These are phyloP conservation scores for Coix lacrymajobi DNA, from an alignment of 176 grass and related monocot genomes.

Conservation along the genomic window DNA sequence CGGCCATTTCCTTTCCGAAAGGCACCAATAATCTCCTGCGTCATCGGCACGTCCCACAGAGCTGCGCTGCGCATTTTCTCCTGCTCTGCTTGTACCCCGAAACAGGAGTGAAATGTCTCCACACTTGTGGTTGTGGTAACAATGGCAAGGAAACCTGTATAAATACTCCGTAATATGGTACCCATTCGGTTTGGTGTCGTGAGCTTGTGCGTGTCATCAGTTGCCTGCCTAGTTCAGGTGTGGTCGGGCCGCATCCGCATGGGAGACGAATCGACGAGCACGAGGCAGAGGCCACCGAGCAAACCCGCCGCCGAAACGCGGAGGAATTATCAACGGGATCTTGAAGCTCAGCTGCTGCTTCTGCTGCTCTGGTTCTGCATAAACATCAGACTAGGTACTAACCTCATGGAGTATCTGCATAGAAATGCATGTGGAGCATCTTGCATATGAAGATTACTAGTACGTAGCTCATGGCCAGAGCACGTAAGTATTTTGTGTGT, in stretches of 20 bases:
- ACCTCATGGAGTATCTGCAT: too few relatives aligned
- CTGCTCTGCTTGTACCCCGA: not conserved
- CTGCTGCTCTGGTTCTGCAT: not conserved
- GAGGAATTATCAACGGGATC: not conserved
- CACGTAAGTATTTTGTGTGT: not conserved
- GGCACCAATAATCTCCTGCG: not conserved
- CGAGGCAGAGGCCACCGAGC: not conserved
- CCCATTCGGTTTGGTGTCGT: not conserved
- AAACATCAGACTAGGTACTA: not conserved
- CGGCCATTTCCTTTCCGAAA: not conserved
- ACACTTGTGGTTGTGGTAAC: constrained; percentile 2
- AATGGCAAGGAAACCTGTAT: not conserved
- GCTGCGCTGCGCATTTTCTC: not conserved
- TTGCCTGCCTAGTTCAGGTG: not conserved
- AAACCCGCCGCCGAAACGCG: constrained; percentile 3
- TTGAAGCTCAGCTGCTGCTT: not conserved
- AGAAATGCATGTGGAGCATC: too few relatives aligned
- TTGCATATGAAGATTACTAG: not conserved
- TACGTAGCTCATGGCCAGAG: too few relatives aligned
- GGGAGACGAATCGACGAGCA: not conserved
- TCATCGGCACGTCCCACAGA: not conserved
- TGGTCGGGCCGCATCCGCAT: not conserved
- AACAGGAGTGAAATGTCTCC: constrained; percentile 9
- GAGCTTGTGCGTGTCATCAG: not conserved
- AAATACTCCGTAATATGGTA: not conserved